Evolutionary conservation across 2,329 filamentous ascomycete genomes (phyloP).

Genomic region (Colletotrichum caudatum): DNA sequence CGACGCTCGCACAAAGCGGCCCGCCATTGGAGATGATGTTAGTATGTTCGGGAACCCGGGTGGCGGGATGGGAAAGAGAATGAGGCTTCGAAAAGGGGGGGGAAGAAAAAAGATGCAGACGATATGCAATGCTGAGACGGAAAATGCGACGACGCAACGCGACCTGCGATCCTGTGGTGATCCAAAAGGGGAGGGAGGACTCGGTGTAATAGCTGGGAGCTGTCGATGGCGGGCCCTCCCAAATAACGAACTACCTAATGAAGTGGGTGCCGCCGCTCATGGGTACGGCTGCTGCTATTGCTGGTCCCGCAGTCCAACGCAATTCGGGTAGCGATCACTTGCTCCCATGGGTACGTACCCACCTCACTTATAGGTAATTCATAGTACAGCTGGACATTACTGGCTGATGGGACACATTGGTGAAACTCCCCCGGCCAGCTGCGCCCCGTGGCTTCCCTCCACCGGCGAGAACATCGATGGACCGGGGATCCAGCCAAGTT

Average conservation of each 20-base stretch:
- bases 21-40: slow-evolving; percentile 61
- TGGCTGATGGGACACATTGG: slow-evolving; percentile 32
- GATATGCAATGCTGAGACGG: slow-evolving; percentile 34
- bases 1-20: slow-evolving; percentile 75
- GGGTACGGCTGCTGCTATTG: slow-evolving; percentile 11
- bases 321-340: slow-evolving; percentile 24
- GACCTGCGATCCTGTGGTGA: slow-evolving; percentile 32
- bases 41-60: slow-evolving; percentile 7
- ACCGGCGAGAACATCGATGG: slow-evolving; percentile 12
- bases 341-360: slow-evolving; percentile 31
- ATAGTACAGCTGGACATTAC: slow-evolving; percentile 9
- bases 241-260: slow-evolving; percentile 34
- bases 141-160: slow-evolving; percentile 36
- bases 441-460: slow-evolving; percentile 36
- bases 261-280: slow-evolving; percentile 25
- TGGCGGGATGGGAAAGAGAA: neutral
- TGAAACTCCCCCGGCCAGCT: slow-evolving; percentile 38
- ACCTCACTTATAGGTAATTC: slow-evolving; percentile 3
- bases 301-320: slow-evolving; percentile 1
- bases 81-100: neutral
- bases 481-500: slow-evolving; percentile 34
- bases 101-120: slow-evolving; percentile 17
- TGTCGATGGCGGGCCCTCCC: slow-evolving; percentile 33
- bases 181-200: slow-evolving; percentile 41
- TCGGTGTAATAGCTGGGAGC: slow-evolving; percentile 38